Evolutionary conservation across 169 alveolate genomes (phyloP).

Genomic region (Babesia gibsoni): DNA sequence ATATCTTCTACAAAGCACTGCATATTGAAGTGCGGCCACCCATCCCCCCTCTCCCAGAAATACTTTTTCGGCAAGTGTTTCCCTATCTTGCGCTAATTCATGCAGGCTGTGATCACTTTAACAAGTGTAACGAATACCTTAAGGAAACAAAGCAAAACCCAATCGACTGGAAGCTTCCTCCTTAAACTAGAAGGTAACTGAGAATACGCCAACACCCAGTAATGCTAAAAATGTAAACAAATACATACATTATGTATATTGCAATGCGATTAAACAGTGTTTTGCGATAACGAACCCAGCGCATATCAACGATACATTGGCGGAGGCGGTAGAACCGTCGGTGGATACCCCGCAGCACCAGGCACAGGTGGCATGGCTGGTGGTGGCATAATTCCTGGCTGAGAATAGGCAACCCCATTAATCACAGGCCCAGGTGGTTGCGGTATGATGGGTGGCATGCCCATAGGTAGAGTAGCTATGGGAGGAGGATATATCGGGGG

Average conservation of each 20-base stretch:
- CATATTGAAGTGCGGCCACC: conserved; percentile 94
- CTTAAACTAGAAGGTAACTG: neutral
- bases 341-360: conserved; percentile 45
- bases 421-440: conserved; percentile 43
- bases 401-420: conserved; percentile 15
- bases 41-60: conserved; percentile 93
- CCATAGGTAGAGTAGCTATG: conserved; percentile 34
- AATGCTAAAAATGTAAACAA: neutral
- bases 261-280: neutral
- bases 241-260: neutral
- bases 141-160: conserved; percentile 63
- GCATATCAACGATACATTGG: conserved; percentile 41
- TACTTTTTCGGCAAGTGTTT: conserved; percentile 34
- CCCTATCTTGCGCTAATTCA: conserved; percentile 24
- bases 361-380: conserved; percentile 38
- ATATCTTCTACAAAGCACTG: conserved; percentile 88
- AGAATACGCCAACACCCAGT: neutral
- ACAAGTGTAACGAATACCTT: conserved; percentile 78
- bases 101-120: conserved; percentile 80
- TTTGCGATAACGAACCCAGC: neutral
- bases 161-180: conserved; percentile 73
- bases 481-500: neutral
- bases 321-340: conserved; percentile 62
- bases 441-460: conserved; percentile 64
- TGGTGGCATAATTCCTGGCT: conserved; percentile 37